Evolutionary conservation across 257 asterid genomes (phyloP).

Genomic region (Anisodus acutangulus): DNA sequence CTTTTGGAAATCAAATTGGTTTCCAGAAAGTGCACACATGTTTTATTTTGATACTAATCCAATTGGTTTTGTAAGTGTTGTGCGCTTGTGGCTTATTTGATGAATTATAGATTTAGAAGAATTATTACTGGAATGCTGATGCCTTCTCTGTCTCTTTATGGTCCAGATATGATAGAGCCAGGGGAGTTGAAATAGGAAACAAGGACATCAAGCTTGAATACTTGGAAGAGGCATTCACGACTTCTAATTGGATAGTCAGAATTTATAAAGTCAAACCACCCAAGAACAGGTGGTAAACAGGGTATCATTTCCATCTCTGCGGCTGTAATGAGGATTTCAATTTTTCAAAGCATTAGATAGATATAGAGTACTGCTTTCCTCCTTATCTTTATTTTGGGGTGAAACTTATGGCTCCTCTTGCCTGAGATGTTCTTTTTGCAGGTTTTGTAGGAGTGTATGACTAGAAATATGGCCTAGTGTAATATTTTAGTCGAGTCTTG

Average conservation of each 20-base stretch:
- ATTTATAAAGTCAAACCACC: conserved; percentile 97
- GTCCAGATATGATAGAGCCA: conserved; percentile 88
- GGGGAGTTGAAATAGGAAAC: conserved; percentile 95
- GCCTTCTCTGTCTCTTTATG: conserved; percentile 16
- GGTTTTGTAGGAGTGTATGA: background rate
- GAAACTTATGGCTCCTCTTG: background rate
- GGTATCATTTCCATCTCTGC: background rate
- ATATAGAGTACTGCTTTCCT: conserved; percentile 12
- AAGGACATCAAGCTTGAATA: conserved; percentile 89
- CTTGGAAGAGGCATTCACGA: conserved; percentile 95
- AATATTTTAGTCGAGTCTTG: background rate
- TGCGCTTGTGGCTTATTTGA: background rate
- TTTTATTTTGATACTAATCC: background rate
- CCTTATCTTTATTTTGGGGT: background rate
- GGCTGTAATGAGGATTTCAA: conserved; percentile 16
- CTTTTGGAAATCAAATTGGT: background rate
- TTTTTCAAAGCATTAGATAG: conserved; percentile 27
- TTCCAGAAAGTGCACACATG: background rate
- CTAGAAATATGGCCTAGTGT: conserved; percentile 10
- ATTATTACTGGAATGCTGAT: background rate
- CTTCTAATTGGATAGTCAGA: conserved; percentile 96
- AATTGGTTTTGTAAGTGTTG: background rate
- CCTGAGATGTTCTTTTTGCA: background rate
- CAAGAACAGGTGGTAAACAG: conserved; percentile 74
- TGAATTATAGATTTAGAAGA: background rate